Base-by-base conservation (phyloP, 352 stramenopile species). In the Phytophthora vignae region DNA sequence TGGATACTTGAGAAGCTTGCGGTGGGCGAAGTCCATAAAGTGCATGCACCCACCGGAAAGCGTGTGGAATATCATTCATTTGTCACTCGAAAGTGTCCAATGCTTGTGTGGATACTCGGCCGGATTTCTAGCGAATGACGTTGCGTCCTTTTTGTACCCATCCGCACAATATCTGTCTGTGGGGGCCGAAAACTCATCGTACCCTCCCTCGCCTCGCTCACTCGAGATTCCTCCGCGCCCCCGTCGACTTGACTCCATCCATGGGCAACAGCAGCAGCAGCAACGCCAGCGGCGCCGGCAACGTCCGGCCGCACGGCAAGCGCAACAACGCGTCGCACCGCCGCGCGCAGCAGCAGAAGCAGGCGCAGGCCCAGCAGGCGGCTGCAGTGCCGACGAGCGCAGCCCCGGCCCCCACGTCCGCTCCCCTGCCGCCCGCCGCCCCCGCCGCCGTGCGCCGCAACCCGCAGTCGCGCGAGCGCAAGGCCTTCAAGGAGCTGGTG, bases 231-330 rank as follows among this genome's bases (percentile, higher is more conserved):
- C 52, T 42, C 48, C 42, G 11, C 48, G n/a, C 19, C 22, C 42
- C 22, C n/a, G 19, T 19, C 17, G 9, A 4, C 44, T 42, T 44
- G 40, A 52, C 46, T 31, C 25, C 53, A 14, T 2, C 48, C 44
- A 93, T 93, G 85, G 85, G 85, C 76, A 93, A 93, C 82, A 91
- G 79, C 65, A 82, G 77, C 71, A 92, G 33, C 33, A 40, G 83
- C 72, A 91, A 68, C 73, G 80, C 75, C 61, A 69, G 50, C 22
- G 67, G 53, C 52, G 46, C 67, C 29, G 58, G 50, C 57, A 84
- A 86, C 46, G 77, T 78, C 56, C 74, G 78, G 22, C 67, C 70
- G 50, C 60, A 80, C 60, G 70, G 75, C 60, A 81, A 81, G 55
- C 79, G 82, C 71, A 84, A 79, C 66, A 76, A 77, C 58, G 60